phyloP scores from a whole-genome alignment of 805 yeast genomes.

The Metschnikowia borealis region DNA sequence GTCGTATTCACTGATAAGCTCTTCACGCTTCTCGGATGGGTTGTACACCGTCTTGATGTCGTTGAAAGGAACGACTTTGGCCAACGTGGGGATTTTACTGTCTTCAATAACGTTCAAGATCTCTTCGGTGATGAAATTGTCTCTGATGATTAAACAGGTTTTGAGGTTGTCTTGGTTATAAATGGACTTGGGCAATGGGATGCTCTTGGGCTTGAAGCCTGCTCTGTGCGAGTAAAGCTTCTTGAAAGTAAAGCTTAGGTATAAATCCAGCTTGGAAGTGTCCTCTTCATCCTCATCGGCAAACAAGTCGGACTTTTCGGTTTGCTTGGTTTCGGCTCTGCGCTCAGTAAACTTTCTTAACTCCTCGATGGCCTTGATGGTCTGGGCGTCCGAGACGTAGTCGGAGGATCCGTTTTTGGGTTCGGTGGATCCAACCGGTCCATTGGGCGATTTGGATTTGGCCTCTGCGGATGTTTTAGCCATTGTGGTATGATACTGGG shows the following conservation, averaged over 20 bases:
- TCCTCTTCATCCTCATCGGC: slow-evolving; percentile 30
- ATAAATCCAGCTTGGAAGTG: slow-evolving; percentile 56
- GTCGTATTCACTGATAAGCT: slow-evolving; percentile 63
- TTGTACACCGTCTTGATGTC: slow-evolving; percentile 82
- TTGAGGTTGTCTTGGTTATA: slow-evolving; percentile 40
- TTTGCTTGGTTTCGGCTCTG: slow-evolving; percentile 26
- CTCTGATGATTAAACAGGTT: slow-evolving; percentile 68
- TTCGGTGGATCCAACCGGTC: not conserved
- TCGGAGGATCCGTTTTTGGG: slow-evolving; percentile 9
- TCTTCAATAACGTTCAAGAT: slow-evolving; percentile 45
- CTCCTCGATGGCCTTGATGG: slow-evolving; percentile 55
- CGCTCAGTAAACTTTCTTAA: slow-evolving; percentile 55
- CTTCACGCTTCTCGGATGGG: slow-evolving; percentile 84
- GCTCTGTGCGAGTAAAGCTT: slow-evolving; percentile 59
- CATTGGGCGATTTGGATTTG: not conserved
- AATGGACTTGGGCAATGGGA: slow-evolving; percentile 46
- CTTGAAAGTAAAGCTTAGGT: slow-evolving; percentile 61
- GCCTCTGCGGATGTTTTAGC: not conserved
- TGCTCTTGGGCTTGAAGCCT: slow-evolving; percentile 52
- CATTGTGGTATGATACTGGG: not conserved
- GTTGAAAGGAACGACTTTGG: slow-evolving; percentile 61
- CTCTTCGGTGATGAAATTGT: slow-evolving; percentile 45
- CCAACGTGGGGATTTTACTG: slow-evolving; percentile 42
- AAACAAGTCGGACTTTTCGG: slow-evolving; percentile 46
- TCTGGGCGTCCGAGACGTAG: slow-evolving; percentile 15